Base-by-base conservation (phyloP, 1,139 yeast species). In the Geotrichum bryndzae region DNA sequence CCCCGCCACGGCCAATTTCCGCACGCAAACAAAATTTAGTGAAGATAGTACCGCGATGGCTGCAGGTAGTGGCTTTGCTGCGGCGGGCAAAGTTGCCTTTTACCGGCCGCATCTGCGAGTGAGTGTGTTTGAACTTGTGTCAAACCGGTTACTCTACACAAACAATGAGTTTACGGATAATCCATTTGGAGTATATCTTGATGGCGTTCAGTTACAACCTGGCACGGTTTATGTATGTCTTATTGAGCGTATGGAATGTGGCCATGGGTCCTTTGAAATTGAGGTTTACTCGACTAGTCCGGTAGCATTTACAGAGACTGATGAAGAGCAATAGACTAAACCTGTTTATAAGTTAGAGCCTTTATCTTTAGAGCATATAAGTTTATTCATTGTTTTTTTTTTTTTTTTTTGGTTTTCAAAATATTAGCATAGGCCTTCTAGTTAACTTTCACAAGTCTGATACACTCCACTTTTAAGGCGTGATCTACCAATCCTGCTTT, bases 131-230 rank as follows among this genome's bases (percentile, higher is more conserved):
- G 71, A 70, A 35, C 57, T 63, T 5, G 70, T 68, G 3, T 61
- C 67, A 10, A 65, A 64, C 54, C 52, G 62, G 10, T 60, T 65
- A 11, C 54, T 74, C 0, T 70, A 71, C 51, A 69, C 78, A 13
- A 79, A 78, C 63, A 77, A 77, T 56, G 66, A 71, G 13, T 83
- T 84, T 79, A 72, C 73, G 56, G 79, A 79, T 64, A 71, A 76
- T 18, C 66, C 79, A 22, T 79, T 79, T 67, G 86, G 86, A 0
- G 70, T 78, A 0, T 81, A 74, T 67, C 67, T 81, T 13, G 82
- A 80, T 56, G 72, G 54, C 6, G 59, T 67, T 3, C 55, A 50
- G 51, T 56, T 67, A 13, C 53, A 57, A 8, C 59, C 66, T 11
- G 60, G 56, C 45, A 41, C 51, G 7, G 51, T 54, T 3, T 69